Evolutionary conservation across 768 basidiomycete genomes (phyloP).

Genomic region (Boletales sp.): DNA sequence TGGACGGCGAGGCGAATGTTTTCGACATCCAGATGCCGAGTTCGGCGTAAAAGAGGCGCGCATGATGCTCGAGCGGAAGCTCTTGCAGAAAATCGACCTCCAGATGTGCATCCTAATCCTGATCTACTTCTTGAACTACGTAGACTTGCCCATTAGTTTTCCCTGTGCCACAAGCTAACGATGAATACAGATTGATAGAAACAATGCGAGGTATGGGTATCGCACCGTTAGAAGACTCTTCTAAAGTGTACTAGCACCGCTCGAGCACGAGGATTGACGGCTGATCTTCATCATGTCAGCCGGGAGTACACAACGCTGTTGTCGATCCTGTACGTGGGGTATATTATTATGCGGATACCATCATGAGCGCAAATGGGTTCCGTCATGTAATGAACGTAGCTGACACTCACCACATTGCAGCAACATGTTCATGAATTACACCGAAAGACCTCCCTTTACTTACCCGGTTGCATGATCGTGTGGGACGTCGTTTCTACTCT

Average conservation of each 20-base stretch:
- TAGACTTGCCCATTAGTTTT: conserved; percentile 6
- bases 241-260: conserved; percentile 48
- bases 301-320: conserved; percentile 64
- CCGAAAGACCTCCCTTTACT: conserved; percentile 66
- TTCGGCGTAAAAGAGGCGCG: conserved; percentile 48
- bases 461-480: conserved; percentile 62
- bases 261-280: conserved; percentile 61
- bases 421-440: conserved; percentile 66
- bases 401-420: conserved; percentile 33
- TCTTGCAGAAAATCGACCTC: conserved; percentile 53
- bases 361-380: conserved; percentile 23
- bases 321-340: conserved; percentile 65
- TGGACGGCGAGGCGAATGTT: background rate
- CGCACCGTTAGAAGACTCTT: background rate
- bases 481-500: conserved; percentile 62
- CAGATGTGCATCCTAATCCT: conserved; percentile 51
- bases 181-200: conserved; percentile 54
- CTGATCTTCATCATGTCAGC: conserved; percentile 58
- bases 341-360: conserved; percentile 41
- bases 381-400: background rate
- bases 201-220: conserved; percentile 55
- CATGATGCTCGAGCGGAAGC: conserved; percentile 43
- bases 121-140: conserved; percentile 38
- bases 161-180: background rate
- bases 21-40: conserved; percentile 33